Conservation (phyloP, 805 yeast genomes). For the Kazachstania psychrophila region DNA sequence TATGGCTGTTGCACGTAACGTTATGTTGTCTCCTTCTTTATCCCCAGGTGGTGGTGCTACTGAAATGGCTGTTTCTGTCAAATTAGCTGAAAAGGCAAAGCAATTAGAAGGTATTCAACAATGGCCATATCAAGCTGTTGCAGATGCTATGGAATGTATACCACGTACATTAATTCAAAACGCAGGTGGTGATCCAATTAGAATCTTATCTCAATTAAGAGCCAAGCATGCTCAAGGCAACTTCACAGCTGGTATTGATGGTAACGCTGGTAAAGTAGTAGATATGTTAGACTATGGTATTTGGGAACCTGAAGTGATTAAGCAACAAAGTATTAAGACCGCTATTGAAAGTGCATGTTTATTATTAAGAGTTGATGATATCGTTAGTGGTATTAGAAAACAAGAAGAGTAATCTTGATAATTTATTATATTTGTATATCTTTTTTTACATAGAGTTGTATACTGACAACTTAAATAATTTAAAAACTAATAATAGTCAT, state of each 20-base stretch:
- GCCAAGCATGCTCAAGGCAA: slow-evolving; percentile 93
- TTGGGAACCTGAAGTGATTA: slow-evolving; percentile 99
- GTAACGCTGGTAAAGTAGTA: slow-evolving; percentile 86
- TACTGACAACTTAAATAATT: no score
- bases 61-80: slow-evolving; percentile 94
- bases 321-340: slow-evolving; percentile 95
- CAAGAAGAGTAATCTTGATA: slow-evolving; percentile 20
- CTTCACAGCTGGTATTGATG: slow-evolving; percentile 84
- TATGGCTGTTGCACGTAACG: slow-evolving; percentile 94
- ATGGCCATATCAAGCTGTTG: slow-evolving; percentile 98
- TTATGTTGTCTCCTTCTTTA: slow-evolving; percentile 85
- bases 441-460: no score
- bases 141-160: slow-evolving; percentile 96
- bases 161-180: slow-evolving; percentile 96
- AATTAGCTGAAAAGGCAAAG: slow-evolving; percentile 82
- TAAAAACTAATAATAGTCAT: no score
- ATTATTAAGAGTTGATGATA: slow-evolving; percentile 91
- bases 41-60: slow-evolving; percentile 99
- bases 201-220: slow-evolving; percentile 80
- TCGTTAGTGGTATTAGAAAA: slow-evolving; percentile 88
- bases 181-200: slow-evolving; percentile 94
- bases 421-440: background rate
- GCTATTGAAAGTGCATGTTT: slow-evolving; percentile 95
- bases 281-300: slow-evolving; percentile 95
- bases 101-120: slow-evolving; percentile 89